Percentiles rank a stretch among this genome's conserved stretches.
phyloP scores from a whole-genome alignment of 2,329 filamentous ascomycete genomes.

The Mycosphaerelloides madeirae region DNA sequence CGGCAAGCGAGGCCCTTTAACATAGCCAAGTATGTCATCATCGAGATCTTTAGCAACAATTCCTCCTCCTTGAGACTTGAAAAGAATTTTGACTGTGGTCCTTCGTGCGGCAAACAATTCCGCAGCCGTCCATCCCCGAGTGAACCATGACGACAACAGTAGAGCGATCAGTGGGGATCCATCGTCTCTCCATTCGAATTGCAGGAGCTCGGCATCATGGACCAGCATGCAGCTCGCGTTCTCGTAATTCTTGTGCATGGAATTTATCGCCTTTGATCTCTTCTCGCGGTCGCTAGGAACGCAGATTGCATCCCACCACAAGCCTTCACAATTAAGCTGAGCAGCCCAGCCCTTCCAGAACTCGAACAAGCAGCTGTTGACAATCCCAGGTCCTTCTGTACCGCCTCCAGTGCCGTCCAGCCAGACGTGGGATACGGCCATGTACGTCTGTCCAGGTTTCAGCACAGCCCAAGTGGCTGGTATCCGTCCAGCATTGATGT shows the following conservation, averaged over 20 bases:
- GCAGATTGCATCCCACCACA: background rate
- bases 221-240: background rate
- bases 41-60: too few species aligned
- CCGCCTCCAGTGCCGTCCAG: background rate
- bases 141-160: background rate
- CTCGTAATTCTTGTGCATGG: background rate
- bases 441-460: background rate
- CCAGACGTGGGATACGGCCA: background rate
- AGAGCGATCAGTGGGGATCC: background rate
- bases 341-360: background rate
- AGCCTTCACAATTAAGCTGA: background rate
- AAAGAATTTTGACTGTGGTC: too few species aligned
- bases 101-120: too few species aligned
- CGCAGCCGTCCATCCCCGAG: background rate
- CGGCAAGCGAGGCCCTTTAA: too few species aligned
- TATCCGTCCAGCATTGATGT: too few species aligned
- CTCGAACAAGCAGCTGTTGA: background rate
- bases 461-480: too few species aligned
- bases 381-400: background rate
- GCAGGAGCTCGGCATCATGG: background rate
- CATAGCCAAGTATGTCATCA: too few species aligned
- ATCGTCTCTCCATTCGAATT: background rate
- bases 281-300: background rate
- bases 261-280: background rate
- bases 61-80: too few species aligned